Percentiles rank a stretch among this genome's conserved stretches.
Evolutionary conservation across 768 basidiomycete genomes (phyloP).

Genomic region (Arthromyces matolae): DNA sequence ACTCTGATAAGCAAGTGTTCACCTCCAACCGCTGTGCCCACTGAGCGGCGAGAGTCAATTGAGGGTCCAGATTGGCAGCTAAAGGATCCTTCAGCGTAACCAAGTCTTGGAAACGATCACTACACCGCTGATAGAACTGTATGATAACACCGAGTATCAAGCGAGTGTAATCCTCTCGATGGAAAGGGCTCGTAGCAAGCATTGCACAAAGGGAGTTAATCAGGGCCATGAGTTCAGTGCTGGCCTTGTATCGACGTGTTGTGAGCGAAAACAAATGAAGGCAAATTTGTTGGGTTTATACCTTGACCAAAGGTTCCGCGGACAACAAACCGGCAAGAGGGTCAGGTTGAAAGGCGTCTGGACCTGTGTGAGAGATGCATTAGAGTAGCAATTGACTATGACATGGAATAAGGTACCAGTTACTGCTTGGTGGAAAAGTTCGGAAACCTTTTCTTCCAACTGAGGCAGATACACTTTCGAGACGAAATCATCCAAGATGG

Average conservation of each 20-base stretch:
- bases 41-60: conserved; percentile 57
- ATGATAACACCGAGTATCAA: conserved; percentile 91
- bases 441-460: conserved; percentile 88
- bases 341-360: conserved; percentile 88
- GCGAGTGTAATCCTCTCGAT: conserved; percentile 91
- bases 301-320: conserved; percentile 75
- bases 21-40: conserved; percentile 88
- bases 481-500: conserved; percentile 89
- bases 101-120: conserved; percentile 78
- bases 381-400: not conserved
- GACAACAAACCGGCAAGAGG: conserved; percentile 61
- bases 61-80: conserved; percentile 39
- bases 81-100: conserved; percentile 39
- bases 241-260: conserved; percentile 51
- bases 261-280: not conserved
- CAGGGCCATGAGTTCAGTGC: conserved; percentile 80
- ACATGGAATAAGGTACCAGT: conserved; percentile 43
- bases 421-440: conserved; percentile 82
- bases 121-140: conserved; percentile 94
- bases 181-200: conserved; percentile 90
- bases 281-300: conserved; percentile 22
- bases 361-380: conserved; percentile 40
- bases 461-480: conserved; percentile 90
- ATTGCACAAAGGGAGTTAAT: conserved; percentile 91
- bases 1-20: conserved; percentile 65